Evolutionary conservation across 495 filamentous ascomycete genomes (phyloP), one percentile per base, ranked within the genome.

Genomic region (Friedmanniomyces endolithicus): DNA sequence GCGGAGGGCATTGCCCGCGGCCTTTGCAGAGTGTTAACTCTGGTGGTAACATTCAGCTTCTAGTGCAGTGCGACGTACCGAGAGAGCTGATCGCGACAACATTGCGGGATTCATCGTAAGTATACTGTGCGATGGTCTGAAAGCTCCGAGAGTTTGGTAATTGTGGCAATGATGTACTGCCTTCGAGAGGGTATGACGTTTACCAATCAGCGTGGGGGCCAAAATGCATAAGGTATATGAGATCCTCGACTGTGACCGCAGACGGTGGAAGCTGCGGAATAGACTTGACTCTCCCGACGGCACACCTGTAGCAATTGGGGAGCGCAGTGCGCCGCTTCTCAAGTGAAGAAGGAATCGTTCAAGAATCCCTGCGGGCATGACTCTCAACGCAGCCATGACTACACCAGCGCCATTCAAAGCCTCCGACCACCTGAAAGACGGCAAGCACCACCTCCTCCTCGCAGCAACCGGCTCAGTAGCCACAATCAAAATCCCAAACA

Each of bases 401-500:
- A 20, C 48, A 17, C 22, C 50, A 43, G 4, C 31, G 2, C 58
- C 64, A 9, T 44, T 67, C 39, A 49, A 37, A 39, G 58, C 61
- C 35, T 29, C 60, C 17, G 53, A 58, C 64, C 59, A 73, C 55
- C 52, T 65, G 24, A 54, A 75, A 20, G 86, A 92, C 62, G 69
- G 71, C 31, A 89, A 86, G 65, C 71, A 71, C 19, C 87, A 97
- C 67, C 75, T 95, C 16, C 80, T 95, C 19, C 78, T 95, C 41
- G 85, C 84, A 44, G 84, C 83, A 20, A 81, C 78, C 40, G 82
- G 87, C 35, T 83, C 78, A 19, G 88, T 95, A 34, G 90, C 90
- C 45, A 88, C 88, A 9, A 92, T 95, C 70, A 96, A 96, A 63
- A 76, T 96, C 25, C 86, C 86, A 6, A 74, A 76, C 52, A 88